Conservation (phyloP, 1,139 yeast species). For the Geotrichum citri-aurantii region DNA sequence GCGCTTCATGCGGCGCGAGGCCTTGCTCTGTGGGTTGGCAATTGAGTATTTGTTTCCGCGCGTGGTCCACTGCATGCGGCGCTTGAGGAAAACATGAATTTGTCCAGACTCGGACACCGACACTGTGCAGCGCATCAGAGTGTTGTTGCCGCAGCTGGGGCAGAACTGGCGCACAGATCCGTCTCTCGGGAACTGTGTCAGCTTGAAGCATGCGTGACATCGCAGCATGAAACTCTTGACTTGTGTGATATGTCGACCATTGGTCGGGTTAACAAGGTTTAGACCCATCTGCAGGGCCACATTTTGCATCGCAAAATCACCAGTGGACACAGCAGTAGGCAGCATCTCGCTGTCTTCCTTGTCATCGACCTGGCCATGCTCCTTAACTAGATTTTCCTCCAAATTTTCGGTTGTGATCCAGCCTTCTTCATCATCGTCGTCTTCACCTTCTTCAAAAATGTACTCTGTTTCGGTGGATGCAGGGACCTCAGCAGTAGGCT, state of each 20-base stretch:
- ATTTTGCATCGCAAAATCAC: slow-evolving; percentile 97
- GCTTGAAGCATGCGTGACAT: slow-evolving; percentile 92
- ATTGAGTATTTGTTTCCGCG: slow-evolving; percentile 79
- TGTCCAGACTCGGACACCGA: slow-evolving; percentile 77
- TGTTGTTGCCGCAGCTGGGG: slow-evolving; percentile 92
- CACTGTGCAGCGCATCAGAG: slow-evolving; percentile 84
- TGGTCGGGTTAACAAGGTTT: slow-evolving; percentile 74
- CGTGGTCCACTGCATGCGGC: slow-evolving; percentile 89
- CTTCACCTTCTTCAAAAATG: slow-evolving; percentile 43
- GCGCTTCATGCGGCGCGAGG: slow-evolving; percentile 31
- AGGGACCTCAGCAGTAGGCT: slow-evolving; percentile 18
- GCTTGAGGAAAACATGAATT: slow-evolving; percentile 83
- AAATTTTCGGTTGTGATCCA: slow-evolving; percentile 91
- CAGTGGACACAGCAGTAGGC: slow-evolving; percentile 82
- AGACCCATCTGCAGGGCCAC: slow-evolving; percentile 88
- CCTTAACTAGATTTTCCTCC: slow-evolving; percentile 33
- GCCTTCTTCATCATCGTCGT: slow-evolving; percentile 60
- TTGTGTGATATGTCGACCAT: slow-evolving; percentile 79
- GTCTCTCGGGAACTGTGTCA: slow-evolving; percentile 69
- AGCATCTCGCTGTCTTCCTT: slow-evolving; percentile 29
- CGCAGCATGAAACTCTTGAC: slow-evolving; percentile 90
- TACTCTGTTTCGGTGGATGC: slow-evolving; percentile 23
- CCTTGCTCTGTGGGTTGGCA: slow-evolving; percentile 44
- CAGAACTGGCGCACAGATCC: slow-evolving; percentile 84
- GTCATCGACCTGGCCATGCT: slow-evolving; percentile 16